Evolutionary conservation across 2,329 filamentous ascomycete genomes (phyloP).

Genomic region (Xylaria sp.): DNA sequence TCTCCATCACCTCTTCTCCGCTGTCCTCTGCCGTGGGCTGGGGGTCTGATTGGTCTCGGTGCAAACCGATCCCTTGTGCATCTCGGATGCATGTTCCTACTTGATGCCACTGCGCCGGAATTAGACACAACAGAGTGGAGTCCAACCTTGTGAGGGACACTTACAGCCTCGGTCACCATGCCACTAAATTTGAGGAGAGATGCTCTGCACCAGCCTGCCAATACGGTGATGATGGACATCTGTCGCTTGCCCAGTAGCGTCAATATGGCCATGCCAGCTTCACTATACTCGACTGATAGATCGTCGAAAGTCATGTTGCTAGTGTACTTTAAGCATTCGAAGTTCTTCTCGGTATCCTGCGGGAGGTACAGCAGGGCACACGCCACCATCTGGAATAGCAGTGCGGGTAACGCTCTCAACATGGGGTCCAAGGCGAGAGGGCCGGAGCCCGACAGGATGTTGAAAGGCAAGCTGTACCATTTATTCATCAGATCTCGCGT

Average conservation of each 20-base stretch:
- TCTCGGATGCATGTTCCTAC: conserved; percentile 63
- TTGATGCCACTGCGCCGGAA: conserved; percentile 55
- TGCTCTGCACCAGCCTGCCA: conserved; percentile 62
- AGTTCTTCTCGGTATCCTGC: conserved; percentile 52
- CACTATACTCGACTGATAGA: conserved; percentile 64
- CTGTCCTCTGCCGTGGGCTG: conserved; percentile 51
- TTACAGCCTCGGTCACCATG: conserved; percentile 61
- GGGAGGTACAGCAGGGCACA: conserved; percentile 60
- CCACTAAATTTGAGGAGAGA: conserved; percentile 64
- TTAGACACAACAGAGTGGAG: conserved; percentile 17
- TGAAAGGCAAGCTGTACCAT: conserved; percentile 62
- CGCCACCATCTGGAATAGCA: conserved; percentile 65
- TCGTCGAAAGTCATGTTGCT: conserved; percentile 65
- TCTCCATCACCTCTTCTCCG: conserved; percentile 57
- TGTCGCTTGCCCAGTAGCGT: conserved; percentile 61
- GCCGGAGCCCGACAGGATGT: conserved; percentile 54
- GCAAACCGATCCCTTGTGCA: conserved; percentile 66
- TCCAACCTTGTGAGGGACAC: conserved; percentile 27
- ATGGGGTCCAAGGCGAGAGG: conserved; percentile 57
- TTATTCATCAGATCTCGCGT: conserved; percentile 57
- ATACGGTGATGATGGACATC: conserved; percentile 60
- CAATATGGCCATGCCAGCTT: conserved; percentile 59
- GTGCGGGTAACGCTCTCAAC: conserved; percentile 61
- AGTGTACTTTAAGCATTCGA: conserved; percentile 63
- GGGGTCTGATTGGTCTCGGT: conserved; percentile 59